Conservation (phyloP, 306 rosid genomes). For the Vicia sativa region DNA sequence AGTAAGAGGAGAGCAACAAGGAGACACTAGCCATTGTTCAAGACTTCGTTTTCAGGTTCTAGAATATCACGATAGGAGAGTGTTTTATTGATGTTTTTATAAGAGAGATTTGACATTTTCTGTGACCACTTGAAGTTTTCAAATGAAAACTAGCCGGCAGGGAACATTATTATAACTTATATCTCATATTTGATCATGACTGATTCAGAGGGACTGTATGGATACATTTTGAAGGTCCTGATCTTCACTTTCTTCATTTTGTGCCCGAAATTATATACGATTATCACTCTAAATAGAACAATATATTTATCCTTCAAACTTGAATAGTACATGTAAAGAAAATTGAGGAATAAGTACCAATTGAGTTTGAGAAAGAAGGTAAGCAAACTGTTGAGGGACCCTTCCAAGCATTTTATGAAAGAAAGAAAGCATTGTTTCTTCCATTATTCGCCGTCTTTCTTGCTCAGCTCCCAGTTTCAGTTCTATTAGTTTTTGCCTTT, state of each 20-base stretch:
- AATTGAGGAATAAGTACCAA: slow-evolving; percentile 4
- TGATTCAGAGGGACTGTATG: slow-evolving; percentile 22
- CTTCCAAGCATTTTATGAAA: slow-evolving; percentile 21
- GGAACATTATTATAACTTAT: neutral
- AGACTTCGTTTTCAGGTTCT: neutral
- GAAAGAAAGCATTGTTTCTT: slow-evolving; percentile 18
- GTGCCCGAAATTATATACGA: slow-evolving; percentile 18
- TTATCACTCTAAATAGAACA: neutral
- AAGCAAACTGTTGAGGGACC: slow-evolving; percentile 21
- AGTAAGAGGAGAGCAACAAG: slow-evolving; percentile 43
- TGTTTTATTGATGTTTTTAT: neutral
- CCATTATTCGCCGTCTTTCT: slow-evolving; percentile 19
- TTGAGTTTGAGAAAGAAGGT: neutral
- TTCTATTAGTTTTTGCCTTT: slow-evolving; percentile 24
- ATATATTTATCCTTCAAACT: neutral
- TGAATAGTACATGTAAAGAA: neutral
- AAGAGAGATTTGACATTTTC: neutral
- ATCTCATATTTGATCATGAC: neutral
- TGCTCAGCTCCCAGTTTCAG: slow-evolving; percentile 20
- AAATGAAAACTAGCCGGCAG: slow-evolving; percentile 14
- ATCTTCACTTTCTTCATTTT: slow-evolving; percentile 31
- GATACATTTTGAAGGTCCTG: neutral
- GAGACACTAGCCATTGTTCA: slow-evolving; percentile 42
- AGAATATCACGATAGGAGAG: neutral
- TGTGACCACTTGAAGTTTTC: neutral